Conservation (phyloP, 1,284 basidiomycete species). For the Wallemia ichthyophaga region DNA sequence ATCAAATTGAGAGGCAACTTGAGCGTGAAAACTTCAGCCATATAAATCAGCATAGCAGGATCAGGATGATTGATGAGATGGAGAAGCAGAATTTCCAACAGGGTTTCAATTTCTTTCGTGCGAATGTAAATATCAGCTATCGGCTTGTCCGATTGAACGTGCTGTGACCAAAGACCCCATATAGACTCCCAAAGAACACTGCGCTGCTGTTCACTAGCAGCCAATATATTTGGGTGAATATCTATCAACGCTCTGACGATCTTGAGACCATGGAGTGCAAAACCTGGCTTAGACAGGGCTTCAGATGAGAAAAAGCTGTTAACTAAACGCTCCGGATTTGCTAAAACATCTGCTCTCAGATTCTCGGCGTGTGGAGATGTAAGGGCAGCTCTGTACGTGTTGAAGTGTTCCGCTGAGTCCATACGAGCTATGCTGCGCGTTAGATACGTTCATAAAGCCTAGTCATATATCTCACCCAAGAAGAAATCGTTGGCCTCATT, state of each 20-base stretch:
- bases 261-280: not conserved
- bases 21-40: conserved; percentile 55
- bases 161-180: not conserved
- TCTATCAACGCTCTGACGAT: not conserved
- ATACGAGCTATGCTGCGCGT: conserved; percentile 1
- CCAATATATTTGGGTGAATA: not conserved
- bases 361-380: conserved; percentile 34
- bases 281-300: not conserved
- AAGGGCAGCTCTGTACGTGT: conserved; percentile 8
- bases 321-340: not conserved
- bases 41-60: conserved; percentile 64
- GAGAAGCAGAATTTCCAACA: conserved; percentile 43
- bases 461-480: not conserved
- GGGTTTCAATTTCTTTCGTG: conserved; percentile 31
- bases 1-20: conserved; percentile 55
- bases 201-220: not conserved
- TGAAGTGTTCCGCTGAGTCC: conserved; percentile 6
- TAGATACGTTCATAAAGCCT: conserved; percentile 1
- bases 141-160: not conserved
- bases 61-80: conserved; percentile 31
- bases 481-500: not conserved
- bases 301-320: not conserved
- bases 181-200: not conserved
- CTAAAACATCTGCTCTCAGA: conserved; percentile 23
- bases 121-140: not conserved